A percentile compares a stretch with the other conserved stretches of the same genome.
phyloP scores from a whole-genome alignment of 805 yeast genomes.

The Barnettozyma wickerhamii region DNA sequence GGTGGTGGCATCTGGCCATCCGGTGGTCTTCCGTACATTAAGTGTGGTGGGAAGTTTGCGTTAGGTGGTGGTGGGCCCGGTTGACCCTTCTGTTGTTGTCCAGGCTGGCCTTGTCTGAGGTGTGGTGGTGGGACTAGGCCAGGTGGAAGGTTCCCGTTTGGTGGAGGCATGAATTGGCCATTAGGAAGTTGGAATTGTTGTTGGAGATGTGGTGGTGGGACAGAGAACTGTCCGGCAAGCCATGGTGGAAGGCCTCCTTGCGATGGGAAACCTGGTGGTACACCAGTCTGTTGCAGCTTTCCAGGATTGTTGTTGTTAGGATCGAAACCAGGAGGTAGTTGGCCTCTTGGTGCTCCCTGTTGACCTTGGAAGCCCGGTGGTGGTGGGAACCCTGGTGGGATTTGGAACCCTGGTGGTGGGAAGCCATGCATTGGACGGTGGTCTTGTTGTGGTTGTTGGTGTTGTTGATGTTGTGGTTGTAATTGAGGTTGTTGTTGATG shows the following conservation, averaged over 20 bases:
- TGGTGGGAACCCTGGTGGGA: constrained; percentile 8
- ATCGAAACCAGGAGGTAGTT: constrained; percentile 18
- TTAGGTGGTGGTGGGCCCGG: constrained; percentile 6
- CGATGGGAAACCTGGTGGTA: constrained; percentile 20
- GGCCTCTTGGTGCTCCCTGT: constrained; percentile 10
- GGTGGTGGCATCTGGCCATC: constrained; percentile 11
- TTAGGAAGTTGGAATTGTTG: constrained; percentile 9
- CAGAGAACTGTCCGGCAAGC: constrained; percentile 8
- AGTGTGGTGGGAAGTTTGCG: constrained; percentile 11
- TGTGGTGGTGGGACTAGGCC: constrained; percentile 15
- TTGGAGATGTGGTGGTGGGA: constrained; percentile 9
- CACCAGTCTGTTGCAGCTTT: constrained; percentile 11
- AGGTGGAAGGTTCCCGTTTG: constrained; percentile 13
- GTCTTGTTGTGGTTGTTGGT: constrained; percentile 4
- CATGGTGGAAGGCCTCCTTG: constrained; percentile 17
- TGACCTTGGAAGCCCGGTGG: constrained; percentile 10
- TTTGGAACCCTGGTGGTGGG: constrained; percentile 14
- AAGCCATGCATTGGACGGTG: constrained; percentile 8
- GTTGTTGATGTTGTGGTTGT: constrained; percentile 5
- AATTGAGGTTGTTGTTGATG: not conserved
- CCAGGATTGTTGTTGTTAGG: constrained; percentile 4
- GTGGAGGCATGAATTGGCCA: constrained; percentile 20
- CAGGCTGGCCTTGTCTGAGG: constrained; percentile 13
- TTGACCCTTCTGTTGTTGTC: constrained; percentile 6
- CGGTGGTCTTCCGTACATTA: constrained; percentile 8